Percentiles rank a stretch among this genome's conserved stretches.
phyloP scores from a whole-genome alignment of 306 rosid genomes.

The Vachellia pachyceras region DNA sequence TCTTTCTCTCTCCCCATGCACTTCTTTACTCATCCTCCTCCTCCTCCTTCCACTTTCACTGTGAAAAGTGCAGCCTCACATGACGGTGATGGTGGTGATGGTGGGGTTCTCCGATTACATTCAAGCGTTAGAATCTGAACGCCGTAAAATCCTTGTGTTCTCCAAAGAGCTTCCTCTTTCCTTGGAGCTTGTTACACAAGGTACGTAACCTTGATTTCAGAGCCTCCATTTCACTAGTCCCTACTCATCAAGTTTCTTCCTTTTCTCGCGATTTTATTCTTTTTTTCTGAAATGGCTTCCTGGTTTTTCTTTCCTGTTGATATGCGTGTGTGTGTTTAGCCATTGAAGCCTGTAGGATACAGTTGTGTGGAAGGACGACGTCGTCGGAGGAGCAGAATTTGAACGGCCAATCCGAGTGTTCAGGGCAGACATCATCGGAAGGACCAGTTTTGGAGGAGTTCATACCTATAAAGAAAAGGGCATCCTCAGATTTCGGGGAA shows the following conservation, averaged over 20 bases:
- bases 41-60: constrained; percentile 36
- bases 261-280: neutral
- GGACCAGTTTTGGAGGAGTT: constrained; percentile 81
- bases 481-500: constrained; percentile 42
- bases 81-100: constrained; percentile 10
- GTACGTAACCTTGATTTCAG: neutral
- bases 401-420: constrained; percentile 82
- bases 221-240: neutral
- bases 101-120: constrained; percentile 59
- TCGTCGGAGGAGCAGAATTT: constrained; percentile 54
- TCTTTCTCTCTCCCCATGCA: constrained; percentile 18
- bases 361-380: constrained; percentile 53
- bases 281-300: constrained; percentile 1
- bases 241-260: neutral
- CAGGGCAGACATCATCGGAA: constrained; percentile 73
- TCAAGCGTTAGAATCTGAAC: constrained; percentile 70
- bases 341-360: constrained; percentile 73
- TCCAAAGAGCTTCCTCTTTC: constrained; percentile 86
- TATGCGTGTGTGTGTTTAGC: constrained; percentile 45
- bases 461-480: constrained; percentile 66
- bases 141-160: constrained; percentile 68
- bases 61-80: constrained; percentile 59
- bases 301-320: neutral
- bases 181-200: constrained; percentile 60
- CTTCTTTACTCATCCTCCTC: neutral